Conservation (phyloP, 495 filamentous ascomycete species). For the Xylaria palmicola region DNA sequence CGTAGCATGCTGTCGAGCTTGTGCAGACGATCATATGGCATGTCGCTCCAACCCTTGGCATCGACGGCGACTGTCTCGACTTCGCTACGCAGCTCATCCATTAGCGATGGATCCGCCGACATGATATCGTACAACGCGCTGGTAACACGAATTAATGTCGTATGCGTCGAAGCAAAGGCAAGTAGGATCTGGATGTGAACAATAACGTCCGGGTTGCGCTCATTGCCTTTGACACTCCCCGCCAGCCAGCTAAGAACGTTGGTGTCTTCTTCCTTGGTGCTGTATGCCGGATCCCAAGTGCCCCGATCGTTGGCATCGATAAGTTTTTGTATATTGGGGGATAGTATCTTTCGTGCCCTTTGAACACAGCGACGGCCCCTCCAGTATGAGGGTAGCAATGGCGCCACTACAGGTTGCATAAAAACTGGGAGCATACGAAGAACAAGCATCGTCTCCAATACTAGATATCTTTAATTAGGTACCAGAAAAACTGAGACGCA, state of each 20-base stretch:
- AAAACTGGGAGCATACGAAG: background rate
- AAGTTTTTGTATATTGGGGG: constrained; percentile 6
- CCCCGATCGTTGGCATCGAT: background rate
- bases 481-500: background rate
- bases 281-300: background rate
- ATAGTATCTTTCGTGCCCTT: background rate
- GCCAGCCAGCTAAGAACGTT: constrained; percentile 14
- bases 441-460: background rate
- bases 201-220: background rate
- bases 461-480: background rate
- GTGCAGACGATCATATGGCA: constrained; percentile 2
- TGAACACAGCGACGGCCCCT: background rate
- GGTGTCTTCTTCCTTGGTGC: background rate
- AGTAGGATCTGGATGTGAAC: background rate
- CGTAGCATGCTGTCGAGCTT: constrained; percentile 16
- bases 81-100: background rate
- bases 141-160: constrained; percentile 1
- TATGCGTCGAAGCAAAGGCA: constrained; percentile 7
- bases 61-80: background rate
- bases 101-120: background rate
- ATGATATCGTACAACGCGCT: constrained; percentile 14
- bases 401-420: background rate
- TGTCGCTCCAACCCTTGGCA: background rate
- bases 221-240: background rate
- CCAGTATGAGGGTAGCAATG: constrained; percentile 2